Evolutionary conservation across 106 monocot genomes (phyloP).

Genomic region (Allium fistulosum): DNA sequence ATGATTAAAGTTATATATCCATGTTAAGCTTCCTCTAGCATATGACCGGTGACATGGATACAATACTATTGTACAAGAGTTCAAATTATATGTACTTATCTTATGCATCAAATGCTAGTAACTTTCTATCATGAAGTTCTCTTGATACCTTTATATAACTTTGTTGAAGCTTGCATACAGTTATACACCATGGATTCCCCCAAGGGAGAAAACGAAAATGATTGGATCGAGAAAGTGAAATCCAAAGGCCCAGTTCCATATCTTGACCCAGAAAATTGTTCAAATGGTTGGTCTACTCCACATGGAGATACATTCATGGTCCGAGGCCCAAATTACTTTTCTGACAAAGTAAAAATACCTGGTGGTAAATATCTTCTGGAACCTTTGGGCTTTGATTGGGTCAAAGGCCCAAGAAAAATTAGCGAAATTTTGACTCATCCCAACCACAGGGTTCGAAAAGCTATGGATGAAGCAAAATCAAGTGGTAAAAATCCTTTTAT

Average conservation of each 20-base stretch:
- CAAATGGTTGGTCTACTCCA: conserved; percentile 84
- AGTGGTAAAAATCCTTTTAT: conserved; percentile 53
- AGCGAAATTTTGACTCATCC: conserved; percentile 58
- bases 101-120: too few species aligned
- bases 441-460: conserved; percentile 64
- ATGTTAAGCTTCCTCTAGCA: too few species aligned
- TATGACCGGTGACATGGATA: too few species aligned
- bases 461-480: conserved; percentile 46
- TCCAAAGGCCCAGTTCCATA: conserved; percentile 61
- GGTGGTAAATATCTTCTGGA: conserved; percentile 67
- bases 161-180: too few species aligned
- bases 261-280: conserved; percentile 58
- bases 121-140: too few species aligned
- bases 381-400: conserved; percentile 95
- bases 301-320: conserved; percentile 66
- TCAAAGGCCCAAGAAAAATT: conserved; percentile 63
- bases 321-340: conserved; percentile 84
- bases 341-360: conserved; percentile 65
- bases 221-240: conserved; percentile 65
- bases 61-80: too few species aligned
- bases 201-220: conserved; percentile 25
- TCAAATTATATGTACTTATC: too few species aligned
- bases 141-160: too few species aligned
- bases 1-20: too few species aligned
- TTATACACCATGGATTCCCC: conserved; percentile 35